Percentiles rank a stretch among this genome's conserved stretches.
Evolutionary conservation across 139 green algal genomes (phyloP).

Genomic region (Eudorina sp.): DNA sequence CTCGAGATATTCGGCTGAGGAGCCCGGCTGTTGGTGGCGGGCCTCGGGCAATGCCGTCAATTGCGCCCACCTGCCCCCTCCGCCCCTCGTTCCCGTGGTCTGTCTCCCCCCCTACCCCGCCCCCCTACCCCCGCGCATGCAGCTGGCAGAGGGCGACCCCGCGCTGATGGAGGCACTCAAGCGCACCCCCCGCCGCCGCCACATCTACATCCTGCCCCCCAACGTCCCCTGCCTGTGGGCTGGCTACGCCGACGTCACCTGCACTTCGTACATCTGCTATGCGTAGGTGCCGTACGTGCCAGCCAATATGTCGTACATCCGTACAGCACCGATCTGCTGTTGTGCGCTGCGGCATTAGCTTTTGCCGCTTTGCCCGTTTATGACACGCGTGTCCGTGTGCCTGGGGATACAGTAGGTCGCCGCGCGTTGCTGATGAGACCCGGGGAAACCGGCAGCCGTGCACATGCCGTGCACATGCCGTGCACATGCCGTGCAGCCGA

Average conservation of each 20-base stretch:
- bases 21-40: background rate
- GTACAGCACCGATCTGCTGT: too few relatives aligned
- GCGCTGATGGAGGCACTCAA: background rate
- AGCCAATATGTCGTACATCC: background rate
- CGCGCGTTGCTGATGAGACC: too few relatives aligned
- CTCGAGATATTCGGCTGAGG: too few relatives aligned
- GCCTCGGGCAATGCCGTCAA: background rate
- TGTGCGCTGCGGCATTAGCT: background rate
- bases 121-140: background rate
- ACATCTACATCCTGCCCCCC: slow-evolving; percentile 19
- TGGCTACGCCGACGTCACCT: slow-evolving; percentile 20
- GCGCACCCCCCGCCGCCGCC: background rate
- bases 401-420: background rate
- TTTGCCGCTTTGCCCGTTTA: background rate
- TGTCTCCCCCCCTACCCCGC: background rate
- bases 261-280: background rate
- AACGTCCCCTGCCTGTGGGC: background rate
- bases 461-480: background rate
- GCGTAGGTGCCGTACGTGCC: background rate
- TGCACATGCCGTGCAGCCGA: background rate
- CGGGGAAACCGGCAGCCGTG: too few relatives aligned
- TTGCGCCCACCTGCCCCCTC: background rate
- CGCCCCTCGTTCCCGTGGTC: background rate
- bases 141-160: background rate
- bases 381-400: background rate